Conservation (phyloP, 2,329 filamentous ascomycete genomes). For the Xylaria sp. region DNA sequence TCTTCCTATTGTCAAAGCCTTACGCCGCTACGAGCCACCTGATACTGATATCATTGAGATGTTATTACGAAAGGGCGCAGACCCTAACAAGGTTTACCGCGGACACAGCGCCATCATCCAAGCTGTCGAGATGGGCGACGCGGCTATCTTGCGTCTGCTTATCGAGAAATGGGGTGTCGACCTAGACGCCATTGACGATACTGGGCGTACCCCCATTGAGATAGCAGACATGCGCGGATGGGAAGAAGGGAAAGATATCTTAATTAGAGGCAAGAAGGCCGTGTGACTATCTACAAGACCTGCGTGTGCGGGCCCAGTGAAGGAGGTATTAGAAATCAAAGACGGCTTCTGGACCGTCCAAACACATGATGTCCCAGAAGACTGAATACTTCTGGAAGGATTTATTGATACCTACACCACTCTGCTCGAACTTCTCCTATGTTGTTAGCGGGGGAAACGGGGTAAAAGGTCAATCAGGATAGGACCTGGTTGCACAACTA, state of each 20-base stretch:
- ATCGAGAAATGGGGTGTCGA: conserved; percentile 62
- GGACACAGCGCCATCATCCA: conserved; percentile 75
- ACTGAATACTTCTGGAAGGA: conserved; percentile 4
- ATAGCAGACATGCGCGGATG: conserved; percentile 68
- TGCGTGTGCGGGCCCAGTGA: conserved; percentile 17
- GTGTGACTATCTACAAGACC: conserved; percentile 37
- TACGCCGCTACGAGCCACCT: conserved; percentile 66
- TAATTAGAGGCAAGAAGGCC: conserved; percentile 49
- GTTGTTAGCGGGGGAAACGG: conserved; percentile 1
- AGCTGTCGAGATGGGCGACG: conserved; percentile 72
- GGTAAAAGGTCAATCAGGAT: conserved; percentile 6
- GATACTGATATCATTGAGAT: conserved; percentile 71
- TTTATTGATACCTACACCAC: conserved; percentile 8
- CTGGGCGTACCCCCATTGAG: conserved; percentile 65
- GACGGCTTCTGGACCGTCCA: conserved; percentile 32
- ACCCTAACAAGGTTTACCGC: conserved; percentile 75
- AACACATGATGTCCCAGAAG: background rate
- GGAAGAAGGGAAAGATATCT: conserved; percentile 65
- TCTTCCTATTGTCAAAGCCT: conserved; percentile 75
- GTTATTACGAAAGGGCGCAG: conserved; percentile 71
- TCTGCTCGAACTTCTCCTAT: conserved; percentile 5
- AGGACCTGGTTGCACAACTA: background rate
- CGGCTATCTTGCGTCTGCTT: conserved; percentile 63
- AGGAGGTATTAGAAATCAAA: conserved; percentile 30
- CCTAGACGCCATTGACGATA: conserved; percentile 64